Base-by-base conservation (phyloP, 164 flowering plant genomes). In the Sextonia rubra region DNA sequence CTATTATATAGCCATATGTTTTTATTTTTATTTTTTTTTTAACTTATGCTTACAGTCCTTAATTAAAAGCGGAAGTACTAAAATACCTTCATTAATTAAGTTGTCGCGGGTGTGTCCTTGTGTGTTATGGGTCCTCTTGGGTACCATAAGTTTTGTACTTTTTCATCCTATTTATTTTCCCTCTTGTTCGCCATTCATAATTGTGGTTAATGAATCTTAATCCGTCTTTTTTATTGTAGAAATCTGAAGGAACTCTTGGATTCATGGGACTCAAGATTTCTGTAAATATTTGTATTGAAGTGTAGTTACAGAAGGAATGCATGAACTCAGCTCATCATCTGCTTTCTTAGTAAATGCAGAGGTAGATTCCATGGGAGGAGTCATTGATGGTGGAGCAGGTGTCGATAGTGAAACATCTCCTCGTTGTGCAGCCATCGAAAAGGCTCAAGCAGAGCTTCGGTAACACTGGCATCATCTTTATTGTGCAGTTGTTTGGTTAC, bases 331-430 rank as follows among this genome's bases (percentile, higher is more conserved):
- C 76, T 79, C 87, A 74, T 90, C 85, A 73, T 74, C 83, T 85
- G 81, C 82, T 78, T 70, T 85, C 77, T 47, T 92, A 79, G 90
- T 87, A 86, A 87, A 94, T 90, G 95, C 97, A 73, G 95, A 90
- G 83, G 91, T 89, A 80, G 97, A 92, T 89, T 94, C 97, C 86
- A 92, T 92, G 98, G 97, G 98, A 82, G 98, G 95, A 78, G 91
- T 88, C 79, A 83, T 91, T 82, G 95, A 89, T 69, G 91, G 93
- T 52, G 58, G 58, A 84, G 87, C 85, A 77, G 94, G 87, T 69
- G 77, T 83, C 79, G 86, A 88, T 70, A 78, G 79, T 75, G 87
- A 85, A 80, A 80, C 93, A 84, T 93, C 99, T 87, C 97, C 95
- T 37, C 90, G 87, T 32, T 83, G 82, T 83, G 89, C 85, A 60